Percentiles rank a stretch among this genome's conserved stretches.
phyloP scores from a whole-genome alignment of 2,329 filamentous ascomycete species.

The Fusarium buxicola region DNA sequence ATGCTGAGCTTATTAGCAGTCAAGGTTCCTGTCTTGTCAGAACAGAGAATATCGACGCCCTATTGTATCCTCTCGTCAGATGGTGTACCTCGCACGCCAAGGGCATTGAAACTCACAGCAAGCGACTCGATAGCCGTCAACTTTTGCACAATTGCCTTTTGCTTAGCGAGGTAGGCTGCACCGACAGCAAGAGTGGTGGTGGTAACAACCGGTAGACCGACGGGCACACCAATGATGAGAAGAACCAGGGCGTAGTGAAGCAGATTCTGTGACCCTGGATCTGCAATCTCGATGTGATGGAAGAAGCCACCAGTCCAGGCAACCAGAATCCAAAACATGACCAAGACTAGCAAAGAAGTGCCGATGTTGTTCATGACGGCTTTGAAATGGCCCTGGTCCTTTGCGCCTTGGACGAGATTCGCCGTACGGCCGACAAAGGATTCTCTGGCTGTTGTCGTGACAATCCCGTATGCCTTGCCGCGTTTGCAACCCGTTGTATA shows the following conservation, averaged over 20 bases:
- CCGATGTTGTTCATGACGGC: conserved; percentile 34
- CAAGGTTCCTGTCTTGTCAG: conserved; percentile 26
- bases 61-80: not conserved
- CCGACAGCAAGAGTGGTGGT: conserved; percentile 30
- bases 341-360: conserved; percentile 21
- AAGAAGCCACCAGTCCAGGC: conserved; percentile 33
- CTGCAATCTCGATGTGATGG: conserved; percentile 22
- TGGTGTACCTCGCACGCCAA: not conserved
- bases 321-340: conserved; percentile 29
- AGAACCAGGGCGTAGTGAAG: conserved; percentile 30
- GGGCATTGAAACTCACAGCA: not conserved
- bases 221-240: conserved; percentile 32
- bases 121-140: conserved; percentile 15
- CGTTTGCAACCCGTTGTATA: conserved; percentile 34
- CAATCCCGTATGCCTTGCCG: conserved; percentile 22
- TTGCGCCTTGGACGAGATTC: conserved; percentile 29
- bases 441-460: conserved; percentile 18
- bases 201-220: conserved; percentile 29
- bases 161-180: conserved; percentile 26
- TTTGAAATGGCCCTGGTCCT: conserved; percentile 34
- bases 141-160: conserved; percentile 31
- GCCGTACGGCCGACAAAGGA: conserved; percentile 32
- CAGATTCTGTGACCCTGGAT: conserved; percentile 25
- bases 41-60: conserved; percentile 30
- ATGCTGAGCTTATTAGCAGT: conserved; percentile 29